phyloP scores from a whole-genome alignment of 208 protist genomes.

The Vickermania ingenoplastis region DNA sequence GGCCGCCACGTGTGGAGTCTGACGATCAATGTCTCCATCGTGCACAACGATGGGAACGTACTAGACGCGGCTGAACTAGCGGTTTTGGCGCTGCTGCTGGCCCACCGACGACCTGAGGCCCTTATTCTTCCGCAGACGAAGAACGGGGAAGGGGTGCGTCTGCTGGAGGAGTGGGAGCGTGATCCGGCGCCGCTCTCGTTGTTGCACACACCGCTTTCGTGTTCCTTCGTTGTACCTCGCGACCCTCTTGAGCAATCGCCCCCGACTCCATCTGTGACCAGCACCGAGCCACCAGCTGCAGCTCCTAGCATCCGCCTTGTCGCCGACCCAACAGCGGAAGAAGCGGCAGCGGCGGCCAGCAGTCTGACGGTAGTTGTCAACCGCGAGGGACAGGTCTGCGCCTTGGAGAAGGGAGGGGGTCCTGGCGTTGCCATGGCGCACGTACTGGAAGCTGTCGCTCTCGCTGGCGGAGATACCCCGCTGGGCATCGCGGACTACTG shows the following conservation, averaged over 20 bases:
- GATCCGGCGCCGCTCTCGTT: constrained; percentile 92
- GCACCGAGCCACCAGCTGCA: too few species aligned
- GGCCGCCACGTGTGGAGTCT: constrained; percentile 90
- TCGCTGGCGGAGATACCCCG: background rate
- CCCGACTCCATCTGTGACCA: background rate
- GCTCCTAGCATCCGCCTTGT: constrained; percentile 30
- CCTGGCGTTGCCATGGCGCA: constrained; percentile 32
- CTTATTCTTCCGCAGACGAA: constrained; percentile 60
- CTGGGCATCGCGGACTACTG: background rate
- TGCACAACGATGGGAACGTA: constrained; percentile 94
- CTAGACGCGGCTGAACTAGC: constrained; percentile 85
- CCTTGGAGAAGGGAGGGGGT: constrained; percentile 64
- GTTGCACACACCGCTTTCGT: constrained; percentile 90
- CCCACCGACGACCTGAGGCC: constrained; percentile 90
- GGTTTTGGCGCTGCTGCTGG: constrained; percentile 74
- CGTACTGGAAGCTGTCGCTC: background rate
- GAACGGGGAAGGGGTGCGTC: constrained; percentile 58
- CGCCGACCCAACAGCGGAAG: constrained; percentile 60
- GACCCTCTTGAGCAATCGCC: constrained; percentile 6
- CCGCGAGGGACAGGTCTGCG: constrained; percentile 74
- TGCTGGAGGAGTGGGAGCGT: constrained; percentile 86
- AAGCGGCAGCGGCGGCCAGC: constrained; percentile 55
- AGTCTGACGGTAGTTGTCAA: constrained; percentile 68
- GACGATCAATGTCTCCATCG: constrained; percentile 67
- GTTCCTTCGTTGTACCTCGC: constrained; percentile 65